A percentile compares a stretch with the other conserved stretches of the same genome.
Conservation (phyloP, 106 monocot genomes). For the Allium sativum region DNA sequence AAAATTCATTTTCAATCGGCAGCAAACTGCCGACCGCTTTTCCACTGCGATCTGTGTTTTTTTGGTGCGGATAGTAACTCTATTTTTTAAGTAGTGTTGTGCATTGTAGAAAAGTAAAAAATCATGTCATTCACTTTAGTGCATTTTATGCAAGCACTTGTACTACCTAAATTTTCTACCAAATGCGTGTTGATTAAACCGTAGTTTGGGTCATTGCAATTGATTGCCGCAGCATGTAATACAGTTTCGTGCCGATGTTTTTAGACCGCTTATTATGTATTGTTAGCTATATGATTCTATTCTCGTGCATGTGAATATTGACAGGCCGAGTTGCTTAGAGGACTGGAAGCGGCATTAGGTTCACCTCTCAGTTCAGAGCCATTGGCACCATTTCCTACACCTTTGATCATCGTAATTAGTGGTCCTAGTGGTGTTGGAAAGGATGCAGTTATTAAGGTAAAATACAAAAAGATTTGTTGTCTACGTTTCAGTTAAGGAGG, state of each 20-base stretch:
- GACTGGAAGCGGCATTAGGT: conserved; percentile 72
- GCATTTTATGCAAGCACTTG: neutral
- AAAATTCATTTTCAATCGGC: too few species aligned
- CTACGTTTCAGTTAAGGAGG: neutral
- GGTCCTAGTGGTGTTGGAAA: conserved; percentile 97
- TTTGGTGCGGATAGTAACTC: too few species aligned
- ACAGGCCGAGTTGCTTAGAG: conserved; percentile 58
- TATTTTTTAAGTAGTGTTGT: too few species aligned
- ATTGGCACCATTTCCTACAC: conserved; percentile 51
- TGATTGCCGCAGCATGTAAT: neutral
- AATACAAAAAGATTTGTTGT: neutral
- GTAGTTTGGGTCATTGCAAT: neutral
- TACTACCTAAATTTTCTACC: neutral
- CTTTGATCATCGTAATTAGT: conserved; percentile 83
- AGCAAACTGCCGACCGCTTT: too few species aligned
- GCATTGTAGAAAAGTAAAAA: neutral
- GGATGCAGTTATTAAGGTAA: conserved; percentile 98
- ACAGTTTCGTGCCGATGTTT: neutral
- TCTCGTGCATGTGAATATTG: conserved; percentile 8
- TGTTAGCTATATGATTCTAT: neutral
- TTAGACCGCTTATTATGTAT: neutral
- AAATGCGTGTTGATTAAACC: neutral
- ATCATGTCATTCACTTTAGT: neutral
- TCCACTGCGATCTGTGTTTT: too few species aligned
- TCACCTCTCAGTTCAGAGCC: conserved; percentile 78